Base-by-base conservation (phyloP, 768 basidiomycete genomes). In the Mycena leptocephala region DNA sequence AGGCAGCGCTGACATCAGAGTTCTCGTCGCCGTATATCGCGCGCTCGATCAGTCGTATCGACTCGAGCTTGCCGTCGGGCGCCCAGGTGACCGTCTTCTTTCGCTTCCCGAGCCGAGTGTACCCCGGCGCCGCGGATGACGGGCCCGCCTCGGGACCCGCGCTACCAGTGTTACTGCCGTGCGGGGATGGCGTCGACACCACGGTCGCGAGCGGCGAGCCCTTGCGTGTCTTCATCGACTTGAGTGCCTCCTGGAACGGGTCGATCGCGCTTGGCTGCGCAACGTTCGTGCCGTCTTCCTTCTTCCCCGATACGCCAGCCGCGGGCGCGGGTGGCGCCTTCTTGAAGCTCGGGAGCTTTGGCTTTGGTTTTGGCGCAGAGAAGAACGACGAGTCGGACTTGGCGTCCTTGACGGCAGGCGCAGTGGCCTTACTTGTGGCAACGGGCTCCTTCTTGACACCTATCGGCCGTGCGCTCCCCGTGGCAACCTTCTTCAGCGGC, bases 11-110 rank as follows among this genome's bases (percentile, higher is more conserved):
- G 91, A 96, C 96, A 90, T 95, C 94, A 88, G 91, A 88, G 81
- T 92, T 92, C 89, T 96, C 96, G 85, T 96, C 96, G 80, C 96
- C 96, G 87, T 97, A 97, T 80, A 96, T 88, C 78, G 96, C 95
- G 81, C 90, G 92, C 87, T 96, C 95, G 86, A 97, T 97, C 83
- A 93, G 84, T 85, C 92, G 92, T 84, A 97, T 89, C 81, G 90
- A 87, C 87, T 93, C 94, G 79, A 97, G 92, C 83, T 91, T 87
- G 81, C 88, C 90, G 76, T 95, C 95, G 48, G 94, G 88, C 43
- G 94, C 92, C 94, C 95, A 96, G 35, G 92, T 92, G 59, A 96
- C 95, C 56, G 90, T 84, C 85, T 96, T 96, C 87, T 92, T 93
- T 87, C 91, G 93, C 87, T 90, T 92, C 80, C 90, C 89, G 65